Base-by-base conservation (phyloP, 2,329 filamentous ascomycete species). In the Colletotrichum aenigma region DNA sequence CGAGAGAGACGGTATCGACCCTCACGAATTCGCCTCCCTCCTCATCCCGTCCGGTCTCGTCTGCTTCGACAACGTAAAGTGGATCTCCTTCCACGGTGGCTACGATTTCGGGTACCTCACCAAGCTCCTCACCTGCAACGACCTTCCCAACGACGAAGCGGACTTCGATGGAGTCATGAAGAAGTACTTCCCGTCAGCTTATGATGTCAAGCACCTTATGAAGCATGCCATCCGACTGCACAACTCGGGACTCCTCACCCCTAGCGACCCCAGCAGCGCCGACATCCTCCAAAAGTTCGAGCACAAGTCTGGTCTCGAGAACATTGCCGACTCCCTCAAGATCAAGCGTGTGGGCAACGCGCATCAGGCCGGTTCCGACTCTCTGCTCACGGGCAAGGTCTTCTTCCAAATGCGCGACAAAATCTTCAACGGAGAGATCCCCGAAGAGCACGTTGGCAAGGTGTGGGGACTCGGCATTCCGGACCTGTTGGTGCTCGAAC, bases 31-130 rank as follows among this genome's bases (percentile, higher is more conserved):
- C 82, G 97, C 96, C 6, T 92, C 96, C 3, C 89, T 98, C 32
- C 90, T 99, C 77, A 98, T 98, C 72, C 96, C 95, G 65, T 98
- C 97, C 2, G 97, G 97, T 10, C 90, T 99, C 61, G 95, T 97
- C 15, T 94, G 97, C 81, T 92, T 95, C 78, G 93, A 97, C 52
- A 93, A 97, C 74, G 94, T 98, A 71, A 94, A 95, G 83, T 99
- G 97, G 97, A 95, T 99, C 78, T 98, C 95, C 6, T 98, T 98
- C 86, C 97, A 99, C 84, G 97, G 95, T 32, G 97, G 96, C 76
- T 99, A 99, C 85, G 97, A 99, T 87, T 98, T 99, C 85, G 97
- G 96, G 65, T 98, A 98, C 82, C 89, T 99, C 62, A 96, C 97
- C 82, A 99, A 99, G 86, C 93, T 98, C 74, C 93, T 99, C 83